Evolutionary conservation across 768 basidiomycete genomes (phyloP), one percentile per base, ranked within the genome.

Genomic region (Boletus vinaceobasis): DNA sequence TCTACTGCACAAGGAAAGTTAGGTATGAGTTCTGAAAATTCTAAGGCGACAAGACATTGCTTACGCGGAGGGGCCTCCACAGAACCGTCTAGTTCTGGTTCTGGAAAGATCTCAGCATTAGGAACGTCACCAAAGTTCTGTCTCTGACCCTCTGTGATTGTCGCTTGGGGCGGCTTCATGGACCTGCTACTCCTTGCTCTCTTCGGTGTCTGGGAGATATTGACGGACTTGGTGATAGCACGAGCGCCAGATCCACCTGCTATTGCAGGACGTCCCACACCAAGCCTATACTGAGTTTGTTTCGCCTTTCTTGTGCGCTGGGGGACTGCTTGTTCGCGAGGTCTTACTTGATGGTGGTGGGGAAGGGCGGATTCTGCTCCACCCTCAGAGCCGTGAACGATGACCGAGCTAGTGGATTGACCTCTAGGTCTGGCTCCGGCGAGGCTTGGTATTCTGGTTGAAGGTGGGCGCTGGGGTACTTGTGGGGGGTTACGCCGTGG

Each of bases 241-340:
- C 89, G 81, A 23, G 88, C 78, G 17, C 88, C 88, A 17, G 73
- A 70, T 26, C 88, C 88, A 27, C 87, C 88, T 32, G 79, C 86
- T 17, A 76, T 74, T 8, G 76, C 75, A 9, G 89, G 89, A 60
- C 85, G 77, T 3, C 89, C 89, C 14, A 89, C 82, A 48, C 90
- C 90, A 17, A 91, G 76, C 58, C 75, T 76, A 39, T 77, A 80
- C 68, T 89, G 89, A 5, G 81, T 77, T 48, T 88, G 86, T 66
- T 85, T 88, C 13, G 87, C 85, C 64, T 88, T 88, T 52, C 86
- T 77, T 31, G 82, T 81, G 11, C 86, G 63, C 26, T 69, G 70
- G 14, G 68, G 65, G 23, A 56, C 48, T 2, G 68, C 50, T 29
- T 63, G 62, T 32, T 63, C 60, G 9, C 53, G 55, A 35, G 60